Conservation (phyloP, 139 green algal species). For the Chlamydomonas sp. region DNA sequence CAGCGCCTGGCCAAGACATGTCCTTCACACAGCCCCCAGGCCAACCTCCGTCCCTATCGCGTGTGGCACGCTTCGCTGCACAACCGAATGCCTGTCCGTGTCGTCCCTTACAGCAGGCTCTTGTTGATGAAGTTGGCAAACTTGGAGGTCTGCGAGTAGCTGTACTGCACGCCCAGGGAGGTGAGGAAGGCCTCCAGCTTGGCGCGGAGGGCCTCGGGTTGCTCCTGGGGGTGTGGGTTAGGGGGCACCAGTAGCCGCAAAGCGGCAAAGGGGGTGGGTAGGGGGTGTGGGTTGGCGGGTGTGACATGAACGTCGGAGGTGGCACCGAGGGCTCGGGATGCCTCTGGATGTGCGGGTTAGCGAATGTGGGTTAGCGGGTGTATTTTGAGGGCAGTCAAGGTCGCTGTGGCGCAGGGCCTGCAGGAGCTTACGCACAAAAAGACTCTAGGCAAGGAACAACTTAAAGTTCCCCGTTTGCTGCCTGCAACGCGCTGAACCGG, state of each 20-base stretch:
- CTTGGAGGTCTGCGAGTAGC: conserved; percentile 82
- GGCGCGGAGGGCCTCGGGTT: conserved; percentile 77
- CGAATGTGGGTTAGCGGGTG: not conserved
- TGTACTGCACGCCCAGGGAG: conserved; percentile 66
- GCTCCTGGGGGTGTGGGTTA: conserved; percentile 67
- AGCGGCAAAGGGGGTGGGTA: not conserved
- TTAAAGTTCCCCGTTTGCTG: too few relatives aligned
- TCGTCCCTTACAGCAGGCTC: conserved; percentile 48
- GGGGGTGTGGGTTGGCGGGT: not conserved
- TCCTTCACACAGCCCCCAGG: too few relatives aligned
- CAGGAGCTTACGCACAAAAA: not conserved
- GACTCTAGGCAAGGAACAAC: not conserved
- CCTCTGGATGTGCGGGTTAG: not conserved
- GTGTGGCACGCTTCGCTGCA: too few relatives aligned
- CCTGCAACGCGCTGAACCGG: too few relatives aligned
- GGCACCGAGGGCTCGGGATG: not conserved
- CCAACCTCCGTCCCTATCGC: too few relatives aligned
- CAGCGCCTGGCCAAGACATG: too few relatives aligned
- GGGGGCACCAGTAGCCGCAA: too few relatives aligned
- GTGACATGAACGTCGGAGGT: not conserved
- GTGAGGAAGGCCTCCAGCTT: conserved; percentile 79
- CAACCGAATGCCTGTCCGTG: too few relatives aligned
- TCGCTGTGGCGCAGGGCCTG: not conserved
- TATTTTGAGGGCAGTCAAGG: not conserved
- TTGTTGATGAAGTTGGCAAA: conserved; percentile 83